These are phyloP conservation scores for Nemania sp. DNA, from an alignment of 2,329 filamentous ascomycete genomes.

Conservation along the genomic window DNA sequence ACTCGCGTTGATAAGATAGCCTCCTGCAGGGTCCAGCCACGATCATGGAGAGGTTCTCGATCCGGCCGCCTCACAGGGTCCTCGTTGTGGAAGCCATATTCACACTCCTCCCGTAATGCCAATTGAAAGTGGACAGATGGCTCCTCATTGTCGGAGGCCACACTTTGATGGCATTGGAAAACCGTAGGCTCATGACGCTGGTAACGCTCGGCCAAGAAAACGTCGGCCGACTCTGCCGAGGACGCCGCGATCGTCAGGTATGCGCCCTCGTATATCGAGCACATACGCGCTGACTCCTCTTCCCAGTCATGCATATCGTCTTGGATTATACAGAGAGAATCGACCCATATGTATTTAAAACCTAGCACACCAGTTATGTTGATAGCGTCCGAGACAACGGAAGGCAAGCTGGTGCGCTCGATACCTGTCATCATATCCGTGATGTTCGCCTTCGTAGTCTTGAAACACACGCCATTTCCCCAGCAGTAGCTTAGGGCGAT, in stretches of 20 bases:
- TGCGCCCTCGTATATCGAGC: not conserved
- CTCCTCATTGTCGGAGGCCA: not conserved
- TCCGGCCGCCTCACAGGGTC: not conserved
- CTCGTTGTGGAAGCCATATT: not conserved
- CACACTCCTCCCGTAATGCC: not conserved
- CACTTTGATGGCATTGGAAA: not conserved
- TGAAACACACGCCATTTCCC: not conserved
- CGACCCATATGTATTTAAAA: not conserved
- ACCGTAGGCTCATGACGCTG: not conserved
- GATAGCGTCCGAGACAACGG: not conserved
- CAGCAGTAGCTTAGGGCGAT: not conserved
- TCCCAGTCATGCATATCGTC: not conserved
- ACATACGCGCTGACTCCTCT: not conserved
- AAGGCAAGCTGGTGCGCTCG: not conserved
- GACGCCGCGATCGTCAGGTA: not conserved
- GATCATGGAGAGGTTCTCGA: constrained; percentile 4
- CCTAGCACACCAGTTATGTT: not conserved
- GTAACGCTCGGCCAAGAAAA: not conserved
- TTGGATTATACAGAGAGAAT: not conserved
- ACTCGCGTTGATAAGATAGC: not conserved
- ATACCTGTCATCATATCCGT: not conserved
- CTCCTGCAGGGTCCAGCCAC: constrained; percentile 3
- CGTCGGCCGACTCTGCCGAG: not conserved
- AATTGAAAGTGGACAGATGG: not conserved
- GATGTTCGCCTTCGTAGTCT: not conserved